Evolutionary conservation across 495 filamentous ascomycete genomes (phyloP), one percentile per base, ranked within the genome.

Genomic region (Thozetella sp.): DNA sequence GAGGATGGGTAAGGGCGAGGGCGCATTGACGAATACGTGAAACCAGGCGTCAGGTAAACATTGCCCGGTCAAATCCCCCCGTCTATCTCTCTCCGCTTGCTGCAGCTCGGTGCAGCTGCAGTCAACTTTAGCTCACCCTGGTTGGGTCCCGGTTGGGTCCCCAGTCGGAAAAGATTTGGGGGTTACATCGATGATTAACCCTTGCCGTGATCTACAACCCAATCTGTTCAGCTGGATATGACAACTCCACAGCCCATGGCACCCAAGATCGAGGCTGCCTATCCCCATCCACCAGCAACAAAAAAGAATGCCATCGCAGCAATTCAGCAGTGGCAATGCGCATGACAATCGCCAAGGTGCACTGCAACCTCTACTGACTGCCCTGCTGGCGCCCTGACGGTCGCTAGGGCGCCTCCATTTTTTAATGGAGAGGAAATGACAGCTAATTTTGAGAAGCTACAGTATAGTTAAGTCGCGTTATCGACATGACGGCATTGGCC

Each of bases 151-250:
- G n/a, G n/a, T n/a, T n/a, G n/a, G n/a, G n/a, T n/a, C n/a, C 43
- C 9, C 12, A n/a, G 11, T 10, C n/a, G n/a, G 6, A 37, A 6
- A 17, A 6, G 6, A 13, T 4, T 48, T 19, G 43, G 43, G 43
- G 43, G 43, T 48, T 48, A 48, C 43, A 48, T 48, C n/a, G 9
- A 48, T 15, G 43, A 48, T 48, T 15, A 48, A 9, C 43, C 43
- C 43, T 15, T 48, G 43, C 43, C 12, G n/a, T 19, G 43, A 48
- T 48, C 43, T 48, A 48, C 43, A 48, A 48, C 43, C 43, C 43
- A 15, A 48, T 48, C 43, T 48, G 11, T 48, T 19, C 20, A 10
- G 20, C 11, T 20, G 12, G 43, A n/a, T 10, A 15, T 48, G 43
- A n/a, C 43, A 48, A 15, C 43, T 48, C 43, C 43, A 48, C 43